Evolutionary conservation across 305 asterid genomes (phyloP), one percentile per base, ranked within the genome.

Genomic region (Euphrasia arctica): DNA sequence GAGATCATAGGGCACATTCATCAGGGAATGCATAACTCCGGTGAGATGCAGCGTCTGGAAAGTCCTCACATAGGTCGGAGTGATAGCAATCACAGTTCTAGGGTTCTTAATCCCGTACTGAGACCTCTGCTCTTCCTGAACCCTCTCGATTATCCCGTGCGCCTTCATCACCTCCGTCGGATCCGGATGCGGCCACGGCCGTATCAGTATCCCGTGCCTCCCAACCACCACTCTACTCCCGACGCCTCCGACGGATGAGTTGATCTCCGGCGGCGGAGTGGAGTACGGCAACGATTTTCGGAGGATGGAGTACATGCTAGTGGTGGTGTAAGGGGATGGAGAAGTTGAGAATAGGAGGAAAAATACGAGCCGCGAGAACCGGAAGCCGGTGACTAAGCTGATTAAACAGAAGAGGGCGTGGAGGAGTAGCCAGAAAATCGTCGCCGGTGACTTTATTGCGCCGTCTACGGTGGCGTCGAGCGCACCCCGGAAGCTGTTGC

Each of bases 131-230:
- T 90, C 99, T 60, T 54, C 76, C 76, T 93, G 97, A 34, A 93
- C 97, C 74, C 89, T 78, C 83, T 88, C 88, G 34, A 93, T 88
- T 76, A 93, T 83, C 77, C 77, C 49, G 77, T 93, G 95, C 27
- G 99, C 99, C 73, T 70, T 85, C 92, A 85, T 86, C 70, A 90
- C 96, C 88, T 93, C 97, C 63, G 58, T 78, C 66, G 95, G 88
- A 81, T 90, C 90, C 73, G 99, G 99, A 77, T 93, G 97, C 65
- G 99, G 99, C 99, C 99, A 93, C 28, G 96, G 95, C 63, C 97
- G 67, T 58, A 88, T 90, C 79, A 82, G 74, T 57, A 93, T 93
- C 73, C 96, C 97, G 54, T 93, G 99, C 79, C 99, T 75, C 49
- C 99, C 99, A 0, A 90, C 99, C 69, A 90, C 96, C 70, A 93